Base-by-base conservation (phyloP, 495 filamentous ascomycete genomes). In the Recurvomyces mirabilis region DNA sequence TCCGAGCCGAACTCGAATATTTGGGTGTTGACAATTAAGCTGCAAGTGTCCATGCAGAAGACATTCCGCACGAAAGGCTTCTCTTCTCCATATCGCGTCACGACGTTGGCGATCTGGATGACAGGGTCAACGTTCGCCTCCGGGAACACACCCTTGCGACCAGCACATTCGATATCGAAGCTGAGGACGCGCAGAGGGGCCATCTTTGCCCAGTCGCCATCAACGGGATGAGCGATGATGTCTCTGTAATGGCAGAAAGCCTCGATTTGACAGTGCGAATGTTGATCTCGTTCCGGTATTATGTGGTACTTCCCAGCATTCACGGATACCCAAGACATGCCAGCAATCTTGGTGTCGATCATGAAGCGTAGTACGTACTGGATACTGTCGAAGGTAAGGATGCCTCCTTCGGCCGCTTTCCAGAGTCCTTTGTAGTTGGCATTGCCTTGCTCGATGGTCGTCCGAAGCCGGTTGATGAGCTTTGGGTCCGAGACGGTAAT, bases 91-190 rank as follows among this genome's bases (percentile, higher is more conserved):
- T 94, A 94, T 56, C 82, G 73, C 22, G 91, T 96, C 12, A 99
- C 87, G n/a, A 95, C 74, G 55, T 94, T 96, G 25, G 93, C 91
- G 47, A 99, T 99, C 59, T 99, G 91, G 49, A 99, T 99, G 41
- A 99, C 89, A 0, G 88, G 86, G 59, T 99, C 91, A 20, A 83
- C 64, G 47, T 87, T 72, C 17, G 93, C 75, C 63, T 96, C 89
- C 3, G 91, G 91, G 60, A 99, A 99, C 58, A 99, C 80, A 29
- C 91, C 91, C 63, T 95, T 94, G 50, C 91, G 84, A 20, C 91
- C 91, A 47, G 91, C 93, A 60, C 91, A 99, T 60, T 99, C 91
- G 52, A 99, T 99, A 75, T 99, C 91, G 51, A 99, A 95, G 2
- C 88, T 95, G 12, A 99, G 63, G 39, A 94, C 78, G 28, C 91